Evolutionary conservation across 495 filamentous ascomycete species (phyloP), one percentile per base, ranked within the genome.

Genomic region (Neurospora sp.): DNA sequence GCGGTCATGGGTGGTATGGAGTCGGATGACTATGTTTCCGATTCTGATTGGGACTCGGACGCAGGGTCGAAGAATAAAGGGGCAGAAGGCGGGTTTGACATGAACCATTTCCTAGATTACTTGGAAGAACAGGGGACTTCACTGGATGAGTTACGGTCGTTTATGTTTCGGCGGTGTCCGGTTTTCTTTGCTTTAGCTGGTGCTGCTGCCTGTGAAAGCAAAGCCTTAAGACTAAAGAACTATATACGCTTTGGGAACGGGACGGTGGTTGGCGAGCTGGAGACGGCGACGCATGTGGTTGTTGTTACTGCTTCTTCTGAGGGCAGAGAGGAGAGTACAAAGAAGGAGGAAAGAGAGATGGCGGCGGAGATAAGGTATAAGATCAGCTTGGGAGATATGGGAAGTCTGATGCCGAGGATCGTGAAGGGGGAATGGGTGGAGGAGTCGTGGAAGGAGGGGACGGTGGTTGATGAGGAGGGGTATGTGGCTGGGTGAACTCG

Each of bases 381-480:
- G 38, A 80, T 88, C 70, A 83, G 85, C 70, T 74, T 77, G 73
- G 28, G 31, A 36, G 54, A 66, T 5, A 9, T 19, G 54, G 77
- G 82, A 72, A 79, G 80, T 62, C 86, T 83, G 69, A 75, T 93
- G 19, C 93, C 95, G 1, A 85, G 94, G 76, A 81, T 97, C 34
- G 92, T 98, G 15, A 88, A 82, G 2, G 75, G 83, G 34, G 83
- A 85, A 24, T 99, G 96, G 96, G 83, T 97, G 1, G 86, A 89
- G 70, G 88, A 93, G 73, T 92, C 92, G 77, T 96, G 94, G 93
- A 82, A 82, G 73, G 91, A 93, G 80, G 85, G 85, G 72, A 97
- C 95, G 9, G 74, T 92, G 62, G 77, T 98, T 71, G 94, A 98
- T 79, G 96, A 98, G 87, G 93, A 94, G 75, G 82, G 81, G 39